Percentiles rank a stretch among this genome's conserved stretches.
Conservation (phyloP, 495 filamentous ascomycete species). For the Aspergillus asperescens region DNA sequence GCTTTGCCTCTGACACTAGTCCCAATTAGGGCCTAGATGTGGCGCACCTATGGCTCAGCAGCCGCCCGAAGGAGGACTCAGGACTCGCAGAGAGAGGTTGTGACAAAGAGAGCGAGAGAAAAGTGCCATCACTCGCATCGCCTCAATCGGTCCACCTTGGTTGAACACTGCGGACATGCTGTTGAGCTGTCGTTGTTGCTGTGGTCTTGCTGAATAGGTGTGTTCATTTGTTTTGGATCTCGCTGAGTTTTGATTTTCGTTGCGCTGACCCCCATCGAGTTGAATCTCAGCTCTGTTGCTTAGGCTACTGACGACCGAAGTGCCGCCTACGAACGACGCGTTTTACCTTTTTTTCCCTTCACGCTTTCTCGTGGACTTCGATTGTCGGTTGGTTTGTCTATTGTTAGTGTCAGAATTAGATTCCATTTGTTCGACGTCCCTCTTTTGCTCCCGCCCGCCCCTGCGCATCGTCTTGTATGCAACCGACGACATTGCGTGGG, state of each 20-base stretch:
- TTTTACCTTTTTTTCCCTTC: neutral
- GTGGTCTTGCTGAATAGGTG: neutral
- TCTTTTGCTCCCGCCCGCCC: constrained; percentile 1
- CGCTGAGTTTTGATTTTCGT: neutral
- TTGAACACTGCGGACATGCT: neutral
- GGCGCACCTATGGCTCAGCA: constrained; percentile 11
- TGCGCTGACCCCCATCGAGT: neutral
- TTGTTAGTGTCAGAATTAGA: neutral
- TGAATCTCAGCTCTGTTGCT: neutral
- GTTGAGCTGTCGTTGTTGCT: neutral
- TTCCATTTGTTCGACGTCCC: neutral
- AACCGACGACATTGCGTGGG: neutral
- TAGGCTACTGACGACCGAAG: neutral
- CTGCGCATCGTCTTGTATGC: constrained; percentile 13
- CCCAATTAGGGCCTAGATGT: constrained; percentile 9
- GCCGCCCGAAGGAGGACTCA: neutral
- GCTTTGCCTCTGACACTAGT: constrained; percentile 1
- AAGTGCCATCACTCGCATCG: neutral
- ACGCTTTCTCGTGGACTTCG: neutral
- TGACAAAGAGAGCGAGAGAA: neutral
- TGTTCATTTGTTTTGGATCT: neutral
- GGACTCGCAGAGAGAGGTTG: constrained; percentile 5
- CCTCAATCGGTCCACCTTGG: neutral
- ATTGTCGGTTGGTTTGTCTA: neutral
- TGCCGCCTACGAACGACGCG: constrained; percentile 11